Evolutionary conservation across 2,329 filamentous ascomycete genomes (phyloP), one percentile per base, ranked within the genome.

Genomic region (Aspergillus versicolor): DNA sequence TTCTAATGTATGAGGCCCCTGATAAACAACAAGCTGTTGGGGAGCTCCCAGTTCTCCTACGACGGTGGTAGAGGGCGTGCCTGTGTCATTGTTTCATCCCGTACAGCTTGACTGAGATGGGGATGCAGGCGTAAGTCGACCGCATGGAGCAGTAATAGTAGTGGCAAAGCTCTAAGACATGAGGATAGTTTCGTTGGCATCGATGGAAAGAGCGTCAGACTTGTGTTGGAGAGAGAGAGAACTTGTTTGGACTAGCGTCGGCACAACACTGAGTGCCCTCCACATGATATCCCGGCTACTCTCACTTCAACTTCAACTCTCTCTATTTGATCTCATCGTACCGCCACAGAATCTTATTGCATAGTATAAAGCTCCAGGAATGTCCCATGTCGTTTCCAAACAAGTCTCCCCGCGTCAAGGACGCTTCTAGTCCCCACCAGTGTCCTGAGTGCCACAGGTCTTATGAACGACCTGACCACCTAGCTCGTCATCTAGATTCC

Each of bases 401-500:
- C 38, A 51, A 51, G 47, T 45, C 46, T 7, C 53, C 53, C 30
- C 53, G 53, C 11, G 17, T 50, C 21, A 55, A 45, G 27, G 19
- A 52, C 8, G n/a, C 53, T 12, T 21, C 17, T 40, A 49, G 45
- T n/a, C 22, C 44, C 15, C 53, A 56, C n/a, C 53, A 56, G 21
- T 56, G 53, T 19, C 53, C 53, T 0, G 40, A 56, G 17, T 56
- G 46, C 30, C 11, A 45, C 46, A 32, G 34, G 45, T 40, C 27
- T 19, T 56, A 51, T n/a, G 53, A 56, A 21, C 41, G 53, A 7
- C 53, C 52, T 8, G 52, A 54, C 24, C 52, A 54, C 8, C 21
- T 54, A 30, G 52, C 52, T 15, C 52, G 52, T 4, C 52, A 54
- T 43, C 15, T 49, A 24, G 45, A 54, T 3, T 54, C 52, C 15